phyloP scores from a whole-genome alignment of 139 green algal genomes.

The Chlorella ohadii region DNA sequence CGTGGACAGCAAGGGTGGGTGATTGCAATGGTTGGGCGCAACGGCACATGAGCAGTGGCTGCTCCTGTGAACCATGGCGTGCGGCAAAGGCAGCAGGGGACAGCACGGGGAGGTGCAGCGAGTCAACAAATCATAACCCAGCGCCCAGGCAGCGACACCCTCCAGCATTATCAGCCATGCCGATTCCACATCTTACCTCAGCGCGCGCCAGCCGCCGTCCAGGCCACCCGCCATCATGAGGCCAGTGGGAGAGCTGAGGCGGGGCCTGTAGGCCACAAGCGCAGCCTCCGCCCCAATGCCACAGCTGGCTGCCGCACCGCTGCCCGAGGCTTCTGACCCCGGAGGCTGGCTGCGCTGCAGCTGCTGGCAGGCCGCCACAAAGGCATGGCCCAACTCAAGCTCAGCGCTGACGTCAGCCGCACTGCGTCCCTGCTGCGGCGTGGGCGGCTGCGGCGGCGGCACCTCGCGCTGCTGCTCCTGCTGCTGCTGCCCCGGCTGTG shows the following conservation, averaged over 20 bases:
- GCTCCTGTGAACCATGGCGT: too few species aligned
- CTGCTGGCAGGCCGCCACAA: conserved; percentile 19
- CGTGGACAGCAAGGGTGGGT: neutral
- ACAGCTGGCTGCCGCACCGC: neutral
- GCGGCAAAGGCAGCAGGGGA: too few species aligned
- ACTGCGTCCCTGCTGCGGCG: conserved; percentile 8
- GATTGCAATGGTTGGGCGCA: neutral
- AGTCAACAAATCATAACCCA: too few species aligned
- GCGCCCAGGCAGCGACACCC: too few species aligned
- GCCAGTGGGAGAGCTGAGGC: conserved; percentile 3
- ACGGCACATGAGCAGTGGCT: too few species aligned
- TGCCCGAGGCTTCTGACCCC: neutral
- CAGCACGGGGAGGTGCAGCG: too few species aligned
- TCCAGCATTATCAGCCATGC: too few species aligned
- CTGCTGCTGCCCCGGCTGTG: neutral
- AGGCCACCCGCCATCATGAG: conserved; percentile 40
- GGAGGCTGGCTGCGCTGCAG: neutral
- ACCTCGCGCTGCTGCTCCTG: neutral
- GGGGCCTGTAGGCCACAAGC: neutral
- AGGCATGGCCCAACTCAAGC: neutral
- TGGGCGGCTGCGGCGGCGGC: neutral
- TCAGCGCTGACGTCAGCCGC: too few species aligned
- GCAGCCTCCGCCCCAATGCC: neutral
- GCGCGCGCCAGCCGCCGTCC: conserved; percentile 38
- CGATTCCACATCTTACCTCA: conserved; percentile 28